phyloP scores from a whole-genome alignment of 2,329 filamentous ascomycete genomes.

The Cladophialophora bantiana region DNA sequence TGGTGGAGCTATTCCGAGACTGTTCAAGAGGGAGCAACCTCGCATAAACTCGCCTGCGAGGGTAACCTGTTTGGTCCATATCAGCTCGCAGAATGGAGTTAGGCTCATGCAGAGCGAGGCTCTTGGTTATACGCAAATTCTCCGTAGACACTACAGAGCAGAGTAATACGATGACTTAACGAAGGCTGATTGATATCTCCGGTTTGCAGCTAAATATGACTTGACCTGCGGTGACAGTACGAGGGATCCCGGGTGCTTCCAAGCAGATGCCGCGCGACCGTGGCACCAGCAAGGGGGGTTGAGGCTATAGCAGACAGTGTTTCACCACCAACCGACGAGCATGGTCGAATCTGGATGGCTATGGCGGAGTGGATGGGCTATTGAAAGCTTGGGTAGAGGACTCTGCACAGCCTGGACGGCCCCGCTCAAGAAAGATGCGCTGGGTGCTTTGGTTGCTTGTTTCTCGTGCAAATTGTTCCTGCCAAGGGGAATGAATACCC shows the following conservation, averaged over 20 bases:
- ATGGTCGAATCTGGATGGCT: neutral
- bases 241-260: neutral
- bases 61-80: constrained; percentile 4
- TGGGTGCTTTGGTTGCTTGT: constrained; percentile 1
- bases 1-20: constrained; percentile 12
- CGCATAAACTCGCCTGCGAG: neutral
- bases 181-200: neutral
- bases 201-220: neutral
- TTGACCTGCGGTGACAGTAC: too few species aligned
- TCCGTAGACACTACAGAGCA: neutral
- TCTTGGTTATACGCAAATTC: neutral
- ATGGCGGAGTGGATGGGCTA: neutral
- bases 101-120: neutral
- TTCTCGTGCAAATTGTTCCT: constrained; percentile 15
- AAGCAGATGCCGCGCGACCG: neutral
- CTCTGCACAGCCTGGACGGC: neutral
- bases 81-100: constrained; percentile 1
- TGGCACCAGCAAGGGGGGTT: constrained; percentile 1
- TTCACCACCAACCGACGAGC: constrained; percentile 17
- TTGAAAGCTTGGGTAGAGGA: constrained; percentile 14
- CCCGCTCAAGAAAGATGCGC: constrained; percentile 10
- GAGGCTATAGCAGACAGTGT: constrained; percentile 1
- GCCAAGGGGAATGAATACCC: constrained; percentile 19
- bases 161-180: neutral
- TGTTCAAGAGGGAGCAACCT: constrained; percentile 9